These are phyloP conservation scores for Linnemannia hyalina DNA, from an alignment of 192 early-diverging fungal species.

Conservation along the genomic window DNA sequence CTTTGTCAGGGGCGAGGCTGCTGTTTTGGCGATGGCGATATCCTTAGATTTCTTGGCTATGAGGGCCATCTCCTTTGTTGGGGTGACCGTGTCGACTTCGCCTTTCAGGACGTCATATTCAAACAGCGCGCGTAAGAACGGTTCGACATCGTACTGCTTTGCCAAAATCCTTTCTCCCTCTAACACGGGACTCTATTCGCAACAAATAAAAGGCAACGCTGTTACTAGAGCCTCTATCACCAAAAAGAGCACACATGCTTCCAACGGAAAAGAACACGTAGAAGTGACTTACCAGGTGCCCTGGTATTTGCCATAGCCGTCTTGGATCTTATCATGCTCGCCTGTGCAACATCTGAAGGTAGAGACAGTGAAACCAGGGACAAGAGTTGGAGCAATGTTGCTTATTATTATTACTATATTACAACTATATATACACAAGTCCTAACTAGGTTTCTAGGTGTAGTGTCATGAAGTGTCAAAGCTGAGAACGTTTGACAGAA, in stretches of 20 bases:
- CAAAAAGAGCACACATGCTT: not conserved
- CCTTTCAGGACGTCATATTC: constrained; percentile 80
- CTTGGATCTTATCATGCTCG: constrained; percentile 95
- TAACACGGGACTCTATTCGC: constrained; percentile 84
- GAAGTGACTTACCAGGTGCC: constrained; percentile 76
- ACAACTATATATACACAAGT: too few relatives aligned
- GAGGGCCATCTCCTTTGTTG: constrained; percentile 63
- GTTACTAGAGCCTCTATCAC: not conserved
- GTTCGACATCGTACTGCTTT: constrained; percentile 80
- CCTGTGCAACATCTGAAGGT: constrained; percentile 34
- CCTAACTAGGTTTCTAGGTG: too few relatives aligned
- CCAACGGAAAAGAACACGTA: not conserved
- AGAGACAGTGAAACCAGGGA: too few relatives aligned
- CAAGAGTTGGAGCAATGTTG: too few relatives aligned
- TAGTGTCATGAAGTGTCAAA: too few relatives aligned
- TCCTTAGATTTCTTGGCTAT: constrained; percentile 24
- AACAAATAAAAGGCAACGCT: not conserved
- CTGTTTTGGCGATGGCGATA: not conserved
- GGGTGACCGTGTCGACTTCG: constrained; percentile 49
- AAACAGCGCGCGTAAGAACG: constrained; percentile 79
- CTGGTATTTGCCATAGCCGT: constrained; percentile 96
- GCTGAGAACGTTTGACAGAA: too few relatives aligned
- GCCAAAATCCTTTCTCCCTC: constrained; percentile 85
- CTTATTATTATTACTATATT: too few relatives aligned
- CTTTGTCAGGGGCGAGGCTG: constrained; percentile 27